Conservation (phyloP, 495 filamentous ascomycete species). For the Trichodelitschia bisporula region DNA sequence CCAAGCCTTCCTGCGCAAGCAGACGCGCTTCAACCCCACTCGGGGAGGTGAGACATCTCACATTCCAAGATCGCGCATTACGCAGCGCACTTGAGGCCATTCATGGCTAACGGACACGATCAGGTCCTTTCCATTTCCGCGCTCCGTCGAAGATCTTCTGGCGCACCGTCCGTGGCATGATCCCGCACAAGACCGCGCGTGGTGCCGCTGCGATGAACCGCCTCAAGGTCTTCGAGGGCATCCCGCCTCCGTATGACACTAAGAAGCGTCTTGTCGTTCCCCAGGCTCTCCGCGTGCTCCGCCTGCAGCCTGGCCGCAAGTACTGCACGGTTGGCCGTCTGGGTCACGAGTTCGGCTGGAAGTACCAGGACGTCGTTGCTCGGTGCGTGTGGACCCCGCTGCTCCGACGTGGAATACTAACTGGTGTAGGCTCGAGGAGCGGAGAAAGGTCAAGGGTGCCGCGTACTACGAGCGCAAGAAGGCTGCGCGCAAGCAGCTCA, state of each 20-base stretch:
- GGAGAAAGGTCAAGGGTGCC: slow-evolving; percentile 93
- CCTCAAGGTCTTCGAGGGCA: slow-evolving; percentile 98
- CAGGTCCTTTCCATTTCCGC: slow-evolving; percentile 98
- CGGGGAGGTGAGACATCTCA: slow-evolving; percentile 53
- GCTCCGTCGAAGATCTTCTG: slow-evolving; percentile 97
- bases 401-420: slow-evolving; percentile 12
- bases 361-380: slow-evolving; percentile 96
- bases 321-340: slow-evolving; percentile 96
- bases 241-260: slow-evolving; percentile 96
- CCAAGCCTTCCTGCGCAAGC: slow-evolving; percentile 97
- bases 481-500: slow-evolving; percentile 64
- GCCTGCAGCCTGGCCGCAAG: slow-evolving; percentile 94
- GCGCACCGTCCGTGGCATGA: slow-evolving; percentile 99
- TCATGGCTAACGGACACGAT: background rate
- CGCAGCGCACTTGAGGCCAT: background rate
- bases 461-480: slow-evolving; percentile 99
- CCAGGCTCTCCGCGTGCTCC: slow-evolving; percentile 82
- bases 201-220: slow-evolving; percentile 89
- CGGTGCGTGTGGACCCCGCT: slow-evolving; percentile 35
- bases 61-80: slow-evolving; percentile 1
- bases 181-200: slow-evolving; percentile 97
- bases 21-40: slow-evolving; percentile 96
- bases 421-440: slow-evolving; percentile 70
- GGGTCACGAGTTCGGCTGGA: slow-evolving; percentile 98
- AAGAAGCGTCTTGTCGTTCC: slow-evolving; percentile 98